These are phyloP conservation scores for Rubroshorea leprosula DNA, from an alignment of 345 rosid genomes.

Conservation along the genomic window DNA sequence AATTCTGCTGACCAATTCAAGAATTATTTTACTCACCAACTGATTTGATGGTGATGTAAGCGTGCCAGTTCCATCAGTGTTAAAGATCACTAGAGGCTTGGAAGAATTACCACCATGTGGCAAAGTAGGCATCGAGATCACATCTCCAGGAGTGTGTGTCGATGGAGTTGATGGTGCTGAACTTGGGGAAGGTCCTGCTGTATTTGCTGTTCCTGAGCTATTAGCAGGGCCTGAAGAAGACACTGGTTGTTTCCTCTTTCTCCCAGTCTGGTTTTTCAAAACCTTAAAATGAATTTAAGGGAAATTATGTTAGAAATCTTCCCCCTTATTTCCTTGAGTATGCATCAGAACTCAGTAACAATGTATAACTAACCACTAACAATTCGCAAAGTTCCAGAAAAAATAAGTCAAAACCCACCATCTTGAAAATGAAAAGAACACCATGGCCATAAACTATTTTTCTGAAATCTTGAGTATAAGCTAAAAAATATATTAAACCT, in stretches of 20 bases:
- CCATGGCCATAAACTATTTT: too few species aligned
- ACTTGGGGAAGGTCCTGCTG: constrained; percentile 97
- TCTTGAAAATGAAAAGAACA: too few species aligned
- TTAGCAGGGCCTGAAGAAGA: constrained; percentile 99
- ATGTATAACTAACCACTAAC: background rate
- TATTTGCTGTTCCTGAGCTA: constrained; percentile 98
- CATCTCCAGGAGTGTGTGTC: constrained; percentile 95
- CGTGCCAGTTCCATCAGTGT: constrained; percentile 71
- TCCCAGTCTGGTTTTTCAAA: constrained; percentile 83
- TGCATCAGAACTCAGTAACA: constrained; percentile 6
- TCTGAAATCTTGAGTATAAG: too few species aligned
- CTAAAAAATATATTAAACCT: too few species aligned
- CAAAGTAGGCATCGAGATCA: constrained; percentile 80
- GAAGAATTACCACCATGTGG: constrained; percentile 82
- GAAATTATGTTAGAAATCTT: constrained; percentile 34
- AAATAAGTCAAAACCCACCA: background rate
- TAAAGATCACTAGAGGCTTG: constrained; percentile 69
- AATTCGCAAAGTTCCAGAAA: background rate
- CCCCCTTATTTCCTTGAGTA: background rate
- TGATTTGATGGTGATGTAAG: constrained; percentile 89
- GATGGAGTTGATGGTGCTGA: constrained; percentile 99
- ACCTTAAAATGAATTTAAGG: constrained; percentile 48
- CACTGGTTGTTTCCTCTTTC: constrained; percentile 95
- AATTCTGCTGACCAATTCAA: constrained; percentile 23
- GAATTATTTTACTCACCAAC: constrained; percentile 55